Conservation (phyloP, 2,329 filamentous ascomycete genomes). For the Fusarium paranaense region DNA sequence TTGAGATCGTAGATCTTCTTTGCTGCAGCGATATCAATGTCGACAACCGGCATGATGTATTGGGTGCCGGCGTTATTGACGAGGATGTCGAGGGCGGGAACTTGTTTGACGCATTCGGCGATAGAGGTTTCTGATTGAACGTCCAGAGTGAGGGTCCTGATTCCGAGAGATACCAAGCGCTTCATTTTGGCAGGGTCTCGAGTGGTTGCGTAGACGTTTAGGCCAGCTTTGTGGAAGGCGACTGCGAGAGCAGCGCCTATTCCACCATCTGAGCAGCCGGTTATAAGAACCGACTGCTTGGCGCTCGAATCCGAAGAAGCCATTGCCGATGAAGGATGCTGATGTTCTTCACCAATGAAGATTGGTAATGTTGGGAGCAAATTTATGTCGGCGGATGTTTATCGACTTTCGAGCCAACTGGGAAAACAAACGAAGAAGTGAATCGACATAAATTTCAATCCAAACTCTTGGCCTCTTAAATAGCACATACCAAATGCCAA, state of each 20-base stretch:
- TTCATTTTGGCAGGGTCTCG: neutral
- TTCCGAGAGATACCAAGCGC: neutral
- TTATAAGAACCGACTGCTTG: neutral
- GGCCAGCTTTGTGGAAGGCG: neutral
- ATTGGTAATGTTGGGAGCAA: neutral
- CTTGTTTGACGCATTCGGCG: constrained; percentile 5
- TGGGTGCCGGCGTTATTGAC: constrained; percentile 20
- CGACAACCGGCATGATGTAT: constrained; percentile 15
- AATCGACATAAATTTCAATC: neutral
- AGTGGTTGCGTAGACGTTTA: neutral
- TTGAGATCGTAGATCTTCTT: constrained; percentile 56
- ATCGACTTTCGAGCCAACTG: neutral
- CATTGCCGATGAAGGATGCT: neutral
- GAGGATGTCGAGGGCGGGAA: neutral
- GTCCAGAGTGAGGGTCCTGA: neutral
- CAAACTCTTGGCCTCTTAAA: neutral
- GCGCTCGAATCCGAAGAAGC: neutral
- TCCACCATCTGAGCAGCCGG: neutral
- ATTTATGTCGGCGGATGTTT: neutral
- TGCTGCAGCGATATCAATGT: neutral
- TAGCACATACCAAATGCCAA: neutral
- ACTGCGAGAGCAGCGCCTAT: neutral
- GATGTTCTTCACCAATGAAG: neutral
- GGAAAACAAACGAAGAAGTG: neutral
- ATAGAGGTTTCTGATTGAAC: constrained; percentile 34